These are phyloP conservation scores for Crucihimalaya himalaica DNA, from an alignment of 345 rosid species.

Conservation along the genomic window DNA sequence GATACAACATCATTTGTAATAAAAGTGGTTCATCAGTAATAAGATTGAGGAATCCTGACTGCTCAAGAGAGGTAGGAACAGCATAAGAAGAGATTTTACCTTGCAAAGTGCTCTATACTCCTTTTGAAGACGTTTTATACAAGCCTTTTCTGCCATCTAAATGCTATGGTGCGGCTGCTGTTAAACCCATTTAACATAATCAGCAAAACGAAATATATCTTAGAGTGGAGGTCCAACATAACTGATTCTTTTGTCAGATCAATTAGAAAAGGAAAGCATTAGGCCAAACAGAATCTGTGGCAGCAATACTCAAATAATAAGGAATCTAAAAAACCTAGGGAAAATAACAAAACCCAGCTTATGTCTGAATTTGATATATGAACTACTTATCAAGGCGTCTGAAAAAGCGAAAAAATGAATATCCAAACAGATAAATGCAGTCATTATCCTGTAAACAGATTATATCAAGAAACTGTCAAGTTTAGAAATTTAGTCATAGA, in stretches of 20 bases:
- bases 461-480: too few relatives aligned
- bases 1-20: background rate
- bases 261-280: background rate
- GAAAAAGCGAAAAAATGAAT: too few relatives aligned
- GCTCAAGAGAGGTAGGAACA: background rate
- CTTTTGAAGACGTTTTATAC: conserved; percentile 93
- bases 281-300: background rate
- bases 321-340: too few relatives aligned
- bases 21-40: background rate
- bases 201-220: conserved; percentile 7
- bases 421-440: too few relatives aligned
- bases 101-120: conserved; percentile 96
- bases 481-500: background rate
- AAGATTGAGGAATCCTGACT: background rate
- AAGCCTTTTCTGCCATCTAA: conserved; percentile 87
- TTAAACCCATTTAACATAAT: background rate
- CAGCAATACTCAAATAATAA: background rate
- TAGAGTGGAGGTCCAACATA: background rate
- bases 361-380: background rate
- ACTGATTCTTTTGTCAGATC: background rate
- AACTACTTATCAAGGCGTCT: too few relatives aligned
- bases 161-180: conserved; percentile 6
- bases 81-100: conserved; percentile 41
- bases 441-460: too few relatives aligned
- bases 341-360: too few relatives aligned